Percentiles rank a stretch among this genome's conserved stretches.
phyloP scores from a whole-genome alignment of 305 asterid genomes.

The Fraxinus albicans region DNA sequence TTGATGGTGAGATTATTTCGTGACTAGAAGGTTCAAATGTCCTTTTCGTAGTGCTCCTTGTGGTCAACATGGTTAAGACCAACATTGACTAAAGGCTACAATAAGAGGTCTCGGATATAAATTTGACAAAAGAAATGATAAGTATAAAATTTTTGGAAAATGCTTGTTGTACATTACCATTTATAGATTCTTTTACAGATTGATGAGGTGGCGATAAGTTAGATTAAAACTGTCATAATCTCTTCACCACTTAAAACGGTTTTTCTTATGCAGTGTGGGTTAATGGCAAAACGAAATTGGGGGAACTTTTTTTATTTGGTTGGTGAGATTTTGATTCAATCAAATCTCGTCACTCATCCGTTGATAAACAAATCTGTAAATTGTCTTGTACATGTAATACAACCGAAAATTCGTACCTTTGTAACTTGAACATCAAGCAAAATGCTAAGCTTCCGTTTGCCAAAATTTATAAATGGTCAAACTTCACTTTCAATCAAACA shows the following conservation, averaged over 20 bases:
- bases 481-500: not conserved
- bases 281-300: not conserved
- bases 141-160: not conserved
- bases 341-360: not conserved
- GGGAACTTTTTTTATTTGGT: not conserved
- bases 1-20: slow-evolving; percentile 68
- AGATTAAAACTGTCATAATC: not conserved
- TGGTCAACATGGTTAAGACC: not conserved
- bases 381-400: not conserved
- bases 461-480: not conserved
- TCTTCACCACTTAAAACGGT: not conserved
- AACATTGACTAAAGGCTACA: not conserved
- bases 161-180: not conserved
- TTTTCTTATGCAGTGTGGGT: not conserved
- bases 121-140: slow-evolving; percentile 1
- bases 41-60: not conserved
- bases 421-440: not conserved
- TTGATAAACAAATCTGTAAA: not conserved
- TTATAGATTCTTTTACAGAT: not conserved
- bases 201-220: not conserved
- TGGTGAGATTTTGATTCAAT: not conserved
- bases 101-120: not conserved
- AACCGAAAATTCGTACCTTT: not conserved
- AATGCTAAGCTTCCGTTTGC: not conserved
- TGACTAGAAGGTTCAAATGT: not conserved